Evolutionary conservation across 2,329 filamentous ascomycete genomes (phyloP), one percentile per base, ranked within the genome.

Genomic region (Pseudocercospora ulei): DNA sequence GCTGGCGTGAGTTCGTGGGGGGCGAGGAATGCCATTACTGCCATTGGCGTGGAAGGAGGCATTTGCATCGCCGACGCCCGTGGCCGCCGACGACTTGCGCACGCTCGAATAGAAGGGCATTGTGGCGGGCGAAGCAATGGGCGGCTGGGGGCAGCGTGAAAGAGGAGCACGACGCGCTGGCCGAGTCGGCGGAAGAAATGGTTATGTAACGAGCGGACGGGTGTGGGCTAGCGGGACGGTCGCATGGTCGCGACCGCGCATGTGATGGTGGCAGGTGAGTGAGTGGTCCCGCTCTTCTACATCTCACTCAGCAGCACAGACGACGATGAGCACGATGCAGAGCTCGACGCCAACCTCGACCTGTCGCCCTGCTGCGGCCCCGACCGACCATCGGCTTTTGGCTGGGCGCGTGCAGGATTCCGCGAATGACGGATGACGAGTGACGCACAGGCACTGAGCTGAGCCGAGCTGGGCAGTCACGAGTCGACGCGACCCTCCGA

Each of bases 1-100:
- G 27, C 66, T 67, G 38, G 49, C 65, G 9, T 50, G 56, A 11
- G 43, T 51, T 41, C 52, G 51, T 29, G 39, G 49, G 25, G 43
- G 43, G 38, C 33, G 46, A 23, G 38, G 30, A 11, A 33, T 33
- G 35, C 38, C 46, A 35, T 39, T 44, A 23, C 26, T 28, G 13
- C 36, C 18, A 16, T 29, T 34, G 8, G 40, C 18, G 12, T 31
- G 36, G 19, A 30, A 16, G 13, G 34, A 9, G 17, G 35, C 9
- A 18, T 29, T 35, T 27, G 28, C 20, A 40, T 40, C 45, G 16
- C 27, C 20, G 11, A 19, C 16, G 13, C 18, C 33, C 4, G 34
- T 43, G 22, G 44, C 35, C 35, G 43, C 38, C n/a, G 48, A 46
- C 20, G 43, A 40, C 31, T 50, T 50, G 31, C 48, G 45, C 41